Evolutionary conservation across 2,329 filamentous ascomycete genomes (phyloP).

Genomic region (Lachnellula cervina): DNA sequence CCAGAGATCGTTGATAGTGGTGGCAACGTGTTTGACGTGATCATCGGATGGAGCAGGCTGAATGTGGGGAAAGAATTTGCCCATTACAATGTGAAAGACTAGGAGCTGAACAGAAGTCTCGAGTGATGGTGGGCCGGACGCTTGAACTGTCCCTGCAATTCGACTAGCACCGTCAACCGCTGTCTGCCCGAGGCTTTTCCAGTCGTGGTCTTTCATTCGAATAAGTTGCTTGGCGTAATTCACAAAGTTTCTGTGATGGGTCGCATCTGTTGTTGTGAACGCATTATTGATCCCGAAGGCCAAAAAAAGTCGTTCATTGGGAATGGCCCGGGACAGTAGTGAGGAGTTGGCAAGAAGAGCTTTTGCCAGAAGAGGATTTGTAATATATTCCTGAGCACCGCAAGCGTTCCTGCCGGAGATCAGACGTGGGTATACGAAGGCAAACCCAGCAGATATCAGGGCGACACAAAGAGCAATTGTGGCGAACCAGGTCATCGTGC

Average conservation of each 20-base stretch:
- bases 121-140: not conserved
- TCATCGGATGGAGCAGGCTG: not conserved
- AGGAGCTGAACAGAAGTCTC: conserved; percentile 7
- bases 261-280: conserved; percentile 11
- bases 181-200: not conserved
- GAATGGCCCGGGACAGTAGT: conserved; percentile 4
- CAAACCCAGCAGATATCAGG: not conserved
- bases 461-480: no score
- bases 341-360: not conserved
- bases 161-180: not conserved
- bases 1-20: conserved; percentile 14
- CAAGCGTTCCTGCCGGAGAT: not conserved
- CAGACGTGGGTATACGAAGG: not conserved
- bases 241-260: conserved; percentile 1
- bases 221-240: not conserved
- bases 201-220: not conserved
- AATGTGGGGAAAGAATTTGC: conserved; percentile 12
- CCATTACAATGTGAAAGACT: conserved; percentile 9
- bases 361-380: not conserved
- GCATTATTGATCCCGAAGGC: conserved; percentile 17
- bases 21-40: conserved; percentile 9
- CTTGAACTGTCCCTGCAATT: not conserved
- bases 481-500: no score
- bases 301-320: conserved; percentile 9
- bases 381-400: not conserved